phyloP scores from a whole-genome alignment of 2,329 filamentous ascomycete genomes.

The Fusarium floridanum region DNA sequence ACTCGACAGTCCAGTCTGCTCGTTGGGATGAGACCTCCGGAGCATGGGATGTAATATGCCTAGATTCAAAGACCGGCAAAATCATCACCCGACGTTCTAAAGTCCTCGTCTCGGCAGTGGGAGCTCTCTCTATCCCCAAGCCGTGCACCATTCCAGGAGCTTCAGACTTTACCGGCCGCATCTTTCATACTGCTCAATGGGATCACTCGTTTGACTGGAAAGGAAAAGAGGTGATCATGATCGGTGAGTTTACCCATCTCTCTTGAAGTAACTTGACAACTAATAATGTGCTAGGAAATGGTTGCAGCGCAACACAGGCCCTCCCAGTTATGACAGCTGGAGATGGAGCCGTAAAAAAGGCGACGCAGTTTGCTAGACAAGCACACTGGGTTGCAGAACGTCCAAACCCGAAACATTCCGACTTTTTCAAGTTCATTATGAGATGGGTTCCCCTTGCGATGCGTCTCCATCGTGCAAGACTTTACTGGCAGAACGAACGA shows the following conservation, averaged over 20 bases:
- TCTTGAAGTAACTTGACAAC: fast-evolving
- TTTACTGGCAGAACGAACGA: conserved; percentile 40
- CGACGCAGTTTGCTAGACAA: conserved; percentile 64
- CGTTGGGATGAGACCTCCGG: conserved; percentile 38
- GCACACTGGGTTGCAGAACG: conserved; percentile 59
- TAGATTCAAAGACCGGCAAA: conserved; percentile 21
- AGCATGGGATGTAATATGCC: conserved; percentile 35
- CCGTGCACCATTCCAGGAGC: conserved; percentile 39
- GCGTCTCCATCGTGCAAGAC: conserved; percentile 33
- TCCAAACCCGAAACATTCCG: conserved; percentile 39
- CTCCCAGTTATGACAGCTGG: conserved; percentile 41
- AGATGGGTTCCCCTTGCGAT: conserved; percentile 42
- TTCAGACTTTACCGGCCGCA: conserved; percentile 30
- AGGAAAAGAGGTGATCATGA: conserved; percentile 38
- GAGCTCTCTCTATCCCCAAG: conserved; percentile 39
- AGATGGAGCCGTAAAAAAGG: conserved; percentile 48
- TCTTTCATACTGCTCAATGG: conserved; percentile 46
- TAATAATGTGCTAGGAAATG: conserved; percentile 33
- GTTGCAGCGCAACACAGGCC: conserved; percentile 46
- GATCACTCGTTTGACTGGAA: conserved; percentile 45
- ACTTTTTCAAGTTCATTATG: conserved; percentile 42
- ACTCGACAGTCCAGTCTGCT: conserved; percentile 37
- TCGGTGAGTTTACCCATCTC: conserved; percentile 24
- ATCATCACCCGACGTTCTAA: conserved; percentile 14
- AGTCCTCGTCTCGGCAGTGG: conserved; percentile 45